A percentile compares a stretch with the other conserved stretches of the same genome.
These are phyloP conservation scores for Pythium insidiosum DNA, from an alignment of 352 stramenopile species.

Conservation along the genomic window DNA sequence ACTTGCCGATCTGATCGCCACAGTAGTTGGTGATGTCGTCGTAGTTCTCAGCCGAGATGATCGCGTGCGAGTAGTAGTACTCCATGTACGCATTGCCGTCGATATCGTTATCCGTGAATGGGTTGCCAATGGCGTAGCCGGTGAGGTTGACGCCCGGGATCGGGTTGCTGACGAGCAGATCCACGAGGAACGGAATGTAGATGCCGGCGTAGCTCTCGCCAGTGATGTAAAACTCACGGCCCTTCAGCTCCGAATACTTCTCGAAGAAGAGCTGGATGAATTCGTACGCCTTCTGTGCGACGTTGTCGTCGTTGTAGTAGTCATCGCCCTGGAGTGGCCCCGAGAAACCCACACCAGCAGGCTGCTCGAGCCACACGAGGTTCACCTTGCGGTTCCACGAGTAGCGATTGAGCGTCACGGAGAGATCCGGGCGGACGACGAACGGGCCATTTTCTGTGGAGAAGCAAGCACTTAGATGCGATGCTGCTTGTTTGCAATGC, in stretches of 20 bases:
- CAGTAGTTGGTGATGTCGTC: slow-evolving; percentile 48
- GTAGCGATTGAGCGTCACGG: slow-evolving; percentile 56
- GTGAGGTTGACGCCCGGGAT: slow-evolving; percentile 61
- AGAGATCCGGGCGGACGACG: slow-evolving; percentile 42
- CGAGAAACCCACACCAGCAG: slow-evolving; percentile 66
- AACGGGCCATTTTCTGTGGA: slow-evolving; percentile 69
- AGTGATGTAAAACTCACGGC: slow-evolving; percentile 77
- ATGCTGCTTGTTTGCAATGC: too few relatives aligned
- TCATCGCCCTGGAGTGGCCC: slow-evolving; percentile 36
- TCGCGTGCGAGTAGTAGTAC: slow-evolving; percentile 82
- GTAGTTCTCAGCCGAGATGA: slow-evolving; percentile 77
- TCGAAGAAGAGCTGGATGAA: slow-evolving; percentile 65
- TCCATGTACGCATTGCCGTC: slow-evolving; percentile 60
- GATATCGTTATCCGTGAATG: slow-evolving; percentile 25
- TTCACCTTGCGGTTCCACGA: slow-evolving; percentile 77
- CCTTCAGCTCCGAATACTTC: slow-evolving; percentile 62
- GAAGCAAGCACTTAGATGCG: background rate
- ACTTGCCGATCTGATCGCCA: slow-evolving; percentile 40
- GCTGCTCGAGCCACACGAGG: slow-evolving; percentile 73
- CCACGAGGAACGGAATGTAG: slow-evolving; percentile 86
- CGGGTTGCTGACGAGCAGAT: slow-evolving; percentile 58
- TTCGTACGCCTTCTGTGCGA: slow-evolving; percentile 70
- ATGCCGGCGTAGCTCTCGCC: too few relatives aligned
- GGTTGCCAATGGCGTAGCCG: slow-evolving; percentile 75
- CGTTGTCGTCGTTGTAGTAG: slow-evolving; percentile 81